phyloP scores from a whole-genome alignment of 2,329 filamentous ascomycete species.

The Daldinia eschscholtzii region DNA sequence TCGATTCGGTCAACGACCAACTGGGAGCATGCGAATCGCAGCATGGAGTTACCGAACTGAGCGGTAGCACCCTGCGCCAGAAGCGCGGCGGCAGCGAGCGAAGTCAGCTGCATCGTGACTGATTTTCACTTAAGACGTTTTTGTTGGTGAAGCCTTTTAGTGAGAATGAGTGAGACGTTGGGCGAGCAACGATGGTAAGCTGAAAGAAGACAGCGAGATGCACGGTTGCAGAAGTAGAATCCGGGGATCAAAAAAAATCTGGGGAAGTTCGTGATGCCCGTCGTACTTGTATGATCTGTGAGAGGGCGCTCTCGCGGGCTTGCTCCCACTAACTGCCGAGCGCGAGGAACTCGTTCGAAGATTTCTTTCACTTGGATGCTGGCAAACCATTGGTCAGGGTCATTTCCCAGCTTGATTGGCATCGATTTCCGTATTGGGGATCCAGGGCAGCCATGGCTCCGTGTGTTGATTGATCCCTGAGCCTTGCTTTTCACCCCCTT shows the following conservation, averaged over 20 bases:
- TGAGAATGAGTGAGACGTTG: conserved; percentile 20
- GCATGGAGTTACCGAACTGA: conserved; percentile 56
- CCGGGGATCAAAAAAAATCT: conserved; percentile 41
- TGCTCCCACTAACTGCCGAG: conserved; percentile 48
- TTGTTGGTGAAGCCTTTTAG: conserved; percentile 19
- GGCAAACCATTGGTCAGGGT: conserved; percentile 44
- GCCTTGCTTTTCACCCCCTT: conserved; percentile 42
- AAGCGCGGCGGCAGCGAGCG: conserved; percentile 51
- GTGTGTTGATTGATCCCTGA: conserved; percentile 48
- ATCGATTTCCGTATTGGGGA: conserved; percentile 46
- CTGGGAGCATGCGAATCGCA: conserved; percentile 63
- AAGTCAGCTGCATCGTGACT: conserved; percentile 53
- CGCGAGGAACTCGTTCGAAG: conserved; percentile 42
- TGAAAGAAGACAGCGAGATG: conserved; percentile 23
- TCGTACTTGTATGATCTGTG: conserved; percentile 46
- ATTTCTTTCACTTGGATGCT: conserved; percentile 37
- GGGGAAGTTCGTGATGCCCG: conserved; percentile 41
- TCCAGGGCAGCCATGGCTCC: conserved; percentile 44
- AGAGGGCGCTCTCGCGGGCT: conserved; percentile 35
- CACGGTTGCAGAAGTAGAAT: conserved; percentile 40
- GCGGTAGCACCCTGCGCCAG: conserved; percentile 51
- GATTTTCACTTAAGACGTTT: conserved; percentile 23
- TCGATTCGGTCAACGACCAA: conserved; percentile 62
- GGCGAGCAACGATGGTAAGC: conserved; percentile 30
- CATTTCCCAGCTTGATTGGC: conserved; percentile 46